A percentile compares a stretch with the other conserved stretches of the same genome.
Conservation (phyloP, 2,329 filamentous ascomycete genomes). For the Grosmannia serpens region DNA sequence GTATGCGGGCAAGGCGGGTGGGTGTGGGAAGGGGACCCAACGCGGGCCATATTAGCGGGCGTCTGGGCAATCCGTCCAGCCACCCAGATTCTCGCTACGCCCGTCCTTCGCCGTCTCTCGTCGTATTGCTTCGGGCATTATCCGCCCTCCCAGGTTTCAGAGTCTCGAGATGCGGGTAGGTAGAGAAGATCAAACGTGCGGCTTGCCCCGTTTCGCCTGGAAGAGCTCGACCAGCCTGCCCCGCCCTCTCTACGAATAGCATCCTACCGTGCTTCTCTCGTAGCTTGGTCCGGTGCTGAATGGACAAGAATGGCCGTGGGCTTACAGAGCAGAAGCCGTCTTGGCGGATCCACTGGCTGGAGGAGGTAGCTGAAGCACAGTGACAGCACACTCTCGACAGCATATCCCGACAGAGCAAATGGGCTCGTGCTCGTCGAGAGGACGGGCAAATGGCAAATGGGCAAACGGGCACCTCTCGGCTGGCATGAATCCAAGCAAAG, state of each 20-base stretch:
- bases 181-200: constrained; percentile 11
- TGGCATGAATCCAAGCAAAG: neutral
- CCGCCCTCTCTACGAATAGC: neutral
- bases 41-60: neutral
- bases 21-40: neutral
- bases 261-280: neutral
- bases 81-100: neutral
- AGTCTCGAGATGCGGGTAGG: constrained; percentile 8
- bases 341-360: neutral
- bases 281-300: neutral
- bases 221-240: neutral
- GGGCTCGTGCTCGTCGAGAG: neutral
- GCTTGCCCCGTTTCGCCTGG: constrained; percentile 9
- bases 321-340: neutral
- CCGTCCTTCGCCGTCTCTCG: neutral
- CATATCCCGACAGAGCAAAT: neutral
- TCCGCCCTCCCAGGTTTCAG: constrained; percentile 9
- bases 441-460: neutral
- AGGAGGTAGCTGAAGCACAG: neutral
- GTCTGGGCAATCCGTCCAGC: neutral
- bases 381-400: neutral
- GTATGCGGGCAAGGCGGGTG: neutral
- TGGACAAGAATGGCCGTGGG: neutral
- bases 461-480: neutral
- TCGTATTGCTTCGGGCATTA: neutral